Percentiles rank a stretch among this genome's conserved stretches.
These are phyloP conservation scores for Schizophyllum commune DNA, from an alignment of 1,284 basidiomycete species.

Conservation along the genomic window DNA sequence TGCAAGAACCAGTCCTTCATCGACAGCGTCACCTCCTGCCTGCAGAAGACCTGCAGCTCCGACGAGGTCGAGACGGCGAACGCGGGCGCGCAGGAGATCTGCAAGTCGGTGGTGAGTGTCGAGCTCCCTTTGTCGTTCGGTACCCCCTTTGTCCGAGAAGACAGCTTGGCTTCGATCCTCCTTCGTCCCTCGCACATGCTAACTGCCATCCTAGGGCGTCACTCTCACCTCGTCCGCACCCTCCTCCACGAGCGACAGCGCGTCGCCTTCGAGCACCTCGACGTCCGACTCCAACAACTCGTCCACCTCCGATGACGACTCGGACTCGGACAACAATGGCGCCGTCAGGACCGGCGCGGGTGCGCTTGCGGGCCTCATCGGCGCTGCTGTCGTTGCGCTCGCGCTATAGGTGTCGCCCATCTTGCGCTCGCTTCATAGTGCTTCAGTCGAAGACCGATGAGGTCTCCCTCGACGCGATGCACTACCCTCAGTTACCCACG, in stretches of 20 bases:
- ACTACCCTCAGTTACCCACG: not conserved
- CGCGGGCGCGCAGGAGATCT: conserved; percentile 34
- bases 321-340: not conserved
- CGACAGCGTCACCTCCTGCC: conserved; percentile 36
- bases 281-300: not conserved
- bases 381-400: not conserved
- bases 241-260: not conserved
- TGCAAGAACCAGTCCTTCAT: conserved; percentile 43
- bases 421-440: too few species aligned
- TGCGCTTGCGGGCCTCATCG: not conserved
- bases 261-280: not conserved
- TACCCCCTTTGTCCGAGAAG: not conserved
- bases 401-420: not conserved
- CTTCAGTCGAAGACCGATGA: too few species aligned
- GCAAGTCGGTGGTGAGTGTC: conserved; percentile 41
- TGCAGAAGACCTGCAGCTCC: conserved; percentile 31
- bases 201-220: not conserved
- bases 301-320: not conserved
- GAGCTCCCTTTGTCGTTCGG: not conserved
- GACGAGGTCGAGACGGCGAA: conserved; percentile 41
- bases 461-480: too few species aligned
- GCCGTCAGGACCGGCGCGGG: not conserved
- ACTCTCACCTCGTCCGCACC: not conserved
- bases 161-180: too few species aligned
- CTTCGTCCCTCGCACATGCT: too few species aligned